Percentiles rank a stretch among this genome's conserved stretches.
These are phyloP conservation scores for Paraphaeosphaeria minitans DNA, from an alignment of 2,329 filamentous ascomycete genomes.

Conservation along the genomic window DNA sequence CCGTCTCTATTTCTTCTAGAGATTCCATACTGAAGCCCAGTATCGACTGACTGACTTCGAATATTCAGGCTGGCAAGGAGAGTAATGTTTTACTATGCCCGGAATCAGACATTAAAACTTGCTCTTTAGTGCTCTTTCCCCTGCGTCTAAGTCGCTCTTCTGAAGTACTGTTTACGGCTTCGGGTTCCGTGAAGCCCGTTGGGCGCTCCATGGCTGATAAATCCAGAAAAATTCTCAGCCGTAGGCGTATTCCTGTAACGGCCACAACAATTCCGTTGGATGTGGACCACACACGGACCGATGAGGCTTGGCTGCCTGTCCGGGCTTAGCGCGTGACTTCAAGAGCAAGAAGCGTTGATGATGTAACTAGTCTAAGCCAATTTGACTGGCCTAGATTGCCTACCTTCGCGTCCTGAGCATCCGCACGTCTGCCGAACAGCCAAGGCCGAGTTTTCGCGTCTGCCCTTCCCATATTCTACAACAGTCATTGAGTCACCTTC, in stretches of 20 bases:
- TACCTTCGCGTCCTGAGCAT: slow-evolving; percentile 12
- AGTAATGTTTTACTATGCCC: not conserved
- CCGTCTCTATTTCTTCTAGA: slow-evolving; percentile 21
- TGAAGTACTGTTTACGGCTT: not conserved
- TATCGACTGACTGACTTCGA: not conserved
- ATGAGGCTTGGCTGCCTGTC: slow-evolving; percentile 35
- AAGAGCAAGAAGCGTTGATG: not conserved
- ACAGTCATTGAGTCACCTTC: slow-evolving; percentile 1
- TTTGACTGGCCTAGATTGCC: slow-evolving; percentile 16
- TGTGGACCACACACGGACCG: slow-evolving; percentile 22
- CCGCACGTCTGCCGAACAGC: slow-evolving; percentile 15
- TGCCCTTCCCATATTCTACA: not conserved
- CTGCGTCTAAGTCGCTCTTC: too few species aligned
- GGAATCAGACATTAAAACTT: not conserved
- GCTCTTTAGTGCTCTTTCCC: not conserved
- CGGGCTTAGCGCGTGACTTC: not conserved
- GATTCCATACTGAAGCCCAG: not conserved
- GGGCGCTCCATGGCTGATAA: slow-evolving; percentile 21
- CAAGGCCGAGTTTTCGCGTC: slow-evolving; percentile 8
- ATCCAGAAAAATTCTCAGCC: slow-evolving; percentile 6
- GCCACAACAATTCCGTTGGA: slow-evolving; percentile 8
- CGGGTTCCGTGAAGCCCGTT: not conserved
- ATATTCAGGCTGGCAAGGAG: not conserved
- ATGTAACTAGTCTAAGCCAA: slow-evolving; percentile 14
- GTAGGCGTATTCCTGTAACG: slow-evolving; percentile 24